Percentiles rank a stretch among this genome's conserved stretches.
Evolutionary conservation across 1,284 basidiomycete genomes (phyloP).

Genomic region (Pseudozyma thailandica): DNA sequence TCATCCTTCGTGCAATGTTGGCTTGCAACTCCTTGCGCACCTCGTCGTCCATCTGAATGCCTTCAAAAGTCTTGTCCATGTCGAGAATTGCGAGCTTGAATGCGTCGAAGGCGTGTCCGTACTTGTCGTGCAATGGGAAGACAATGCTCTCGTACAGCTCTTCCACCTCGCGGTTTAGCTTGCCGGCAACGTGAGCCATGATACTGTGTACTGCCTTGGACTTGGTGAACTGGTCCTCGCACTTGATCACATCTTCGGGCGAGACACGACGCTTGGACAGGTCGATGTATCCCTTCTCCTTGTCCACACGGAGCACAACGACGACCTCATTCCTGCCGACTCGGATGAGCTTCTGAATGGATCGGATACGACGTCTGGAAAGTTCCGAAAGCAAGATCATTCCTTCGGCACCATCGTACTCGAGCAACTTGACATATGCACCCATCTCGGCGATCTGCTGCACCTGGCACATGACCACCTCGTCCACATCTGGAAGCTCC

Average conservation of each 20-base stretch:
- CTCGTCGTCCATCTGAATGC: constrained; percentile 74
- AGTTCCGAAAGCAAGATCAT: constrained; percentile 99
- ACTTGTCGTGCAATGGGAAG: constrained; percentile 92
- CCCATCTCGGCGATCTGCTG: constrained; percentile 99
- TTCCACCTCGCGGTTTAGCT: constrained; percentile 72
- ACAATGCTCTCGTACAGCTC: constrained; percentile 88
- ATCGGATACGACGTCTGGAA: constrained; percentile 93
- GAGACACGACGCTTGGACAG: constrained; percentile 99
- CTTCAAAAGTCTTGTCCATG: constrained; percentile 80
- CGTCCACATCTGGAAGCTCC: constrained; percentile 76
- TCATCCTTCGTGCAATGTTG: constrained; percentile 93
- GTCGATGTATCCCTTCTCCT: constrained; percentile 99
- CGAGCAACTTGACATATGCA: constrained; percentile 97
- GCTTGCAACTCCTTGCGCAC: constrained; percentile 79
- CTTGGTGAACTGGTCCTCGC: constrained; percentile 98
- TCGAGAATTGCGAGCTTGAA: constrained; percentile 93
- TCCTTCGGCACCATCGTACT: constrained; percentile 98
- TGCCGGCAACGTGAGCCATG: constrained; percentile 65
- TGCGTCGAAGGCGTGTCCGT: constrained; percentile 95
- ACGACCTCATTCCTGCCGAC: constrained; percentile 99
- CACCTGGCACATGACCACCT: constrained; percentile 99
- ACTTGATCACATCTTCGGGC: constrained; percentile 96
- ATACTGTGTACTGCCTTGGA: constrained; percentile 75
- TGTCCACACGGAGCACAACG: constrained; percentile 96
- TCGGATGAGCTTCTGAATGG: constrained; percentile 96